Percentiles rank a stretch among this genome's conserved stretches.
phyloP scores from a whole-genome alignment of 2,329 filamentous ascomycete genomes.

The Paracoccidioides lutzii region DNA sequence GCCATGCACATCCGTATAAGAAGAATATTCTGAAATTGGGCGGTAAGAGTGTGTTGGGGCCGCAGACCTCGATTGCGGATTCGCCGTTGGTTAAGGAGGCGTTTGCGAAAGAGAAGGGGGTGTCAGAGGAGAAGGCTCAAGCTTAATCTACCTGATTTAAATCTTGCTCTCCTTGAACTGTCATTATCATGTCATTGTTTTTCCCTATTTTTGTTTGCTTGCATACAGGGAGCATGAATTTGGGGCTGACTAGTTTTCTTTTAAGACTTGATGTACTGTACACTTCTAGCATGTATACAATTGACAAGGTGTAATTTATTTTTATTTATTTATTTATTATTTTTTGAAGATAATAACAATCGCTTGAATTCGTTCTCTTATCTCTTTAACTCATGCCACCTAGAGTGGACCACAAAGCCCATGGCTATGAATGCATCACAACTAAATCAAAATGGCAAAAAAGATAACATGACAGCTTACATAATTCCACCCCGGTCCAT shows the following conservation, averaged over 20 bases:
- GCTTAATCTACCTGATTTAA: slow-evolving; percentile 13
- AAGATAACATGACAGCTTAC: too few relatives aligned
- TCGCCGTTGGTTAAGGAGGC: slow-evolving; percentile 26
- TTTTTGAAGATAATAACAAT: too few relatives aligned
- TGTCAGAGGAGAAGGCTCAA: slow-evolving; percentile 2
- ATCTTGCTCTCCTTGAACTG: slow-evolving; percentile 7
- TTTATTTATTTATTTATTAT: too few relatives aligned
- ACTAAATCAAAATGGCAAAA: too few relatives aligned
- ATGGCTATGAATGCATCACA: too few relatives aligned
- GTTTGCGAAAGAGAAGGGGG: slow-evolving; percentile 22
- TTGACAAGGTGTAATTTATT: too few relatives aligned
- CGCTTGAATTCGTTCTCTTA: too few relatives aligned
- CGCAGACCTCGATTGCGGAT: slow-evolving; percentile 16
- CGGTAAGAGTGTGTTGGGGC: slow-evolving; percentile 33
- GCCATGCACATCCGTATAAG: slow-evolving; percentile 82
- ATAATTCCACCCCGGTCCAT: too few relatives aligned
- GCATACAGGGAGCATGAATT: slow-evolving; percentile 1
- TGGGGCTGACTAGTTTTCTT: neutral
- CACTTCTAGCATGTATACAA: neutral
- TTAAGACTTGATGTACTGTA: neutral
- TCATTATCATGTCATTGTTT: slow-evolving; percentile 18
- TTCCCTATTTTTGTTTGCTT: slow-evolving; percentile 13
- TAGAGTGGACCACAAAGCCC: too few relatives aligned
- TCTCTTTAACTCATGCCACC: too few relatives aligned
- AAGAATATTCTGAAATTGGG: slow-evolving; percentile 67